Base-by-base conservation (phyloP, 2,329 filamentous ascomycete genomes). In the Monosporascus cannonballus region DNA sequence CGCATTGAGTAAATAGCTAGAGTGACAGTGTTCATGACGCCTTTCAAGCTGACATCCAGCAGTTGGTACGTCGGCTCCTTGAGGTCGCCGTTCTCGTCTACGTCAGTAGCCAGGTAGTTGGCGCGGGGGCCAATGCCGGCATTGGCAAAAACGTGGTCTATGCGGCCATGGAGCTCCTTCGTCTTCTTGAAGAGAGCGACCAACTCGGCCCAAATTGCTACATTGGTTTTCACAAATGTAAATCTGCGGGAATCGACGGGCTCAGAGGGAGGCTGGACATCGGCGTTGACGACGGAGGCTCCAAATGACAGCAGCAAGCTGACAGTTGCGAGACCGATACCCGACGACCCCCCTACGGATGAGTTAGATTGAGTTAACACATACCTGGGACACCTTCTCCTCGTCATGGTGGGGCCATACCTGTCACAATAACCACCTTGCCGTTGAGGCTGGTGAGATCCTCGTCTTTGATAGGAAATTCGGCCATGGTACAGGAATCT, bases 61-160 rank as follows among this genome's bases (percentile, higher is more conserved):
- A 71, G 66, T 0, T 63, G 56, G 4, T 68, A 59, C 17, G 63
- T 66, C 2, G 79, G 79, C 51, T 79, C 73, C 37, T 71, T 63
- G 5, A 75, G 69, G 36, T 80, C 72, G 0, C 77, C 78, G n/a
- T 72, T 71, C 20, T 70, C 73, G 48, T 82, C 76, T 9, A 76
- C 64, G n/a, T 73, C 71, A 2, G 71, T 68, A 4, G 69, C 68
- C 2, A 81, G 56, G 56, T 78, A 81, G 58, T 77, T 64, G 2
- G 70, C 69, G 3, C 69, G 69, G 8, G 75, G 73, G 0, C 68
- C 69, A 30, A 84, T 67, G 17, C 82, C 82, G 0, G 82, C 82
- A 57, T 85, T 85, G 50, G 87, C 83, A 62, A 91, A 90, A 6
- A 89, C 89, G 64, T 88, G 81, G 44, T 89, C 88, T 55, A 93